Percentiles rank a stretch among this genome's conserved stretches.
These are phyloP conservation scores for Fragilariopsis cylindrus DNA, from an alignment of 108 stramenopile species.

Conservation along the genomic window DNA sequence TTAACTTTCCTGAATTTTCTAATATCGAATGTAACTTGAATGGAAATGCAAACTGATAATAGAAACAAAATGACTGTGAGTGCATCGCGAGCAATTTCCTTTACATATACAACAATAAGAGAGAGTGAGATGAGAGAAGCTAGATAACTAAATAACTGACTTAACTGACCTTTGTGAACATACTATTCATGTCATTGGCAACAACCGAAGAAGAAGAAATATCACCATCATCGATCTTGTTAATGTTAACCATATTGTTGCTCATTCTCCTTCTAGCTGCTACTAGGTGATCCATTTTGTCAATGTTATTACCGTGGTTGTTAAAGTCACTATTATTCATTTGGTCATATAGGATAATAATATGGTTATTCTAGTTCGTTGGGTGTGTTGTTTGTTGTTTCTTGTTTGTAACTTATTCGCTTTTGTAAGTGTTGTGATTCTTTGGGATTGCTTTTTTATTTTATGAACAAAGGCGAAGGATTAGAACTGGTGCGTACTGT, in stretches of 20 bases:
- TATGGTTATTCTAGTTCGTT: no score
- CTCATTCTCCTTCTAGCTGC: neutral
- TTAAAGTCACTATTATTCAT: no score
- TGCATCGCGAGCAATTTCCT: neutral
- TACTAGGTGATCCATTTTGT: neutral
- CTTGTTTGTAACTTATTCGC: no score
- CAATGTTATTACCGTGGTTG: neutral
- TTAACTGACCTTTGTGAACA: slow-evolving; percentile 4
- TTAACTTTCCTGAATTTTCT: slow-evolving; percentile 33
- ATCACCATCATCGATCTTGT: neutral
- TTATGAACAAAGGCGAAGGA: no score
- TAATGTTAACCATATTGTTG: neutral
- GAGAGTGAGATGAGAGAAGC: neutral
- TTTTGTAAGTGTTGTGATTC: no score
- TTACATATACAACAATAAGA: neutral
- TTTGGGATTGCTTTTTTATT: no score
- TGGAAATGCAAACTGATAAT: slow-evolving; percentile 45
- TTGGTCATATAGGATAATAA: no score
- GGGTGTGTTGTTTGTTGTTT: no score
- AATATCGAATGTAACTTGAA: slow-evolving; percentile 66
- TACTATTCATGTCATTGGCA: neutral
- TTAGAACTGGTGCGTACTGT: no score
- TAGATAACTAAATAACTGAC: neutral
- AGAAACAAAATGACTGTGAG: neutral
- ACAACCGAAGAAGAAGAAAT: neutral